Base-by-base conservation (phyloP, 306 rosid species). In the Carpinus viminea region DNA sequence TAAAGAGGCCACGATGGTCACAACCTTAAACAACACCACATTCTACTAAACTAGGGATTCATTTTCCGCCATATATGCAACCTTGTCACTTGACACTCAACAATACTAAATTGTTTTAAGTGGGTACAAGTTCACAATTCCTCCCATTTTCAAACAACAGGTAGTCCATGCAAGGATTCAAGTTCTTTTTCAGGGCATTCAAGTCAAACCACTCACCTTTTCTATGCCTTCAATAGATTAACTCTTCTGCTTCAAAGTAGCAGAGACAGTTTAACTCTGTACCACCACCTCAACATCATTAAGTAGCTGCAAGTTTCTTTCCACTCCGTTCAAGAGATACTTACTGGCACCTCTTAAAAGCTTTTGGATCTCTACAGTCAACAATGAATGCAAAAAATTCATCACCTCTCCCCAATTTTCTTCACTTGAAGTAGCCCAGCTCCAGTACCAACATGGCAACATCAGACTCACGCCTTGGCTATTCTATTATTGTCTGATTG, bases 151-250 rank as follows among this genome's bases (percentile, higher is more conserved):
- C 12, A 47, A 47, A 47, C 51, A 76, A 7, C 59, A 83, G 28
- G 73, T 12, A 45, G 62, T 36, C 54, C 78, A 26, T 46, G 61
- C 51, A 60, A 65, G 66, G 73, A 77, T 60, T 79, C 81, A 82
- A 84, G 84, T 38, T 79, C 74, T 80, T 38, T 79, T 77, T 80
- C 56, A 20, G 45, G 59, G 62, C 11, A 21, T 76, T 46, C 60
- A 73, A 34, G 73, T 78, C 71, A 36, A 82, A 28, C 28, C 4
- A 24, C 74, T 77, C 66, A 96, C 99, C 96, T 96, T 96, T 83
- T 96, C 98, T 74, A 93, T 91, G 79, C 99, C 99, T 83, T 93
- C 97, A 21, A 96, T 74, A 62, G 99, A 96, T 72, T 97, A 93
- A 77, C 99, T 93, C 86, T 93, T 93, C 86, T 96, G 99, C 85